phyloP scores from a whole-genome alignment of 2,329 filamentous ascomycete genomes.

The Rhexocercosporidium sp. region DNA sequence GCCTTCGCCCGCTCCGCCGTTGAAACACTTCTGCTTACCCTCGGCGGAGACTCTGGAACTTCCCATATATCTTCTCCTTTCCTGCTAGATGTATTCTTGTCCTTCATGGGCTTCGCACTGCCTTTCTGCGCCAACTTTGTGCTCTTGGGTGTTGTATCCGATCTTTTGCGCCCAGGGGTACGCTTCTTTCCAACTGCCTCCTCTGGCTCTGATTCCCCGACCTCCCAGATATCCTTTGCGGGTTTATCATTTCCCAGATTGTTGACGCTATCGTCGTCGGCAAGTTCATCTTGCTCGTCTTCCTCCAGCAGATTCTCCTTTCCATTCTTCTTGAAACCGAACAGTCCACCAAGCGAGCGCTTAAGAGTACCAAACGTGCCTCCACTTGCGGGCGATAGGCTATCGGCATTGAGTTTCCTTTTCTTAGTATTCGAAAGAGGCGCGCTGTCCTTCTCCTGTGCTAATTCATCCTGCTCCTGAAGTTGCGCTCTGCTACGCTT shows the following conservation, averaged over 20 bases:
- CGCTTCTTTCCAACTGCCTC: slow-evolving; percentile 6
- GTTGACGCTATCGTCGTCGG: slow-evolving; percentile 12
- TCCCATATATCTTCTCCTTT: slow-evolving; percentile 26
- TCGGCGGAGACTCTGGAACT: slow-evolving; percentile 16
- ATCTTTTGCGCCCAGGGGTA: slow-evolving; percentile 9
- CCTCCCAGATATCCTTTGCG: slow-evolving; percentile 21
- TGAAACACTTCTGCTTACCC: slow-evolving; percentile 10
- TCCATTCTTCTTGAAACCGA: slow-evolving; percentile 16
- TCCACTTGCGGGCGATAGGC: slow-evolving; percentile 11
- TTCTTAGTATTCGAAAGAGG: slow-evolving; percentile 26
- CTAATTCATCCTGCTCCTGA: slow-evolving; percentile 30
- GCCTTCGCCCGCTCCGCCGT: slow-evolving; percentile 20
- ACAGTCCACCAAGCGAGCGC: slow-evolving; percentile 9
- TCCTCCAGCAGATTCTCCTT: slow-evolving; percentile 21
- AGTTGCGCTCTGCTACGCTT: slow-evolving; percentile 32
- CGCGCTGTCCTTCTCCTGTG: slow-evolving; percentile 16
- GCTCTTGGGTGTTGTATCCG: slow-evolving; percentile 16
- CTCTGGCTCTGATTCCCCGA: slow-evolving; percentile 20
- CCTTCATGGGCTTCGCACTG: slow-evolving; percentile 11
- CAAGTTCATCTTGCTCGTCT: slow-evolving; percentile 12
- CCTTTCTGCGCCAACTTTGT: slow-evolving; percentile 2
- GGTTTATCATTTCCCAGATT: slow-evolving; percentile 10
- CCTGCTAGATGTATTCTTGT: background rate
- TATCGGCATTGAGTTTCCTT: slow-evolving; percentile 26
- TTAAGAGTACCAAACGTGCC: slow-evolving; percentile 1